These are phyloP conservation scores for Oryza longistaminata DNA, from an alignment of 176 grass and related monocot species.

Conservation along the genomic window DNA sequence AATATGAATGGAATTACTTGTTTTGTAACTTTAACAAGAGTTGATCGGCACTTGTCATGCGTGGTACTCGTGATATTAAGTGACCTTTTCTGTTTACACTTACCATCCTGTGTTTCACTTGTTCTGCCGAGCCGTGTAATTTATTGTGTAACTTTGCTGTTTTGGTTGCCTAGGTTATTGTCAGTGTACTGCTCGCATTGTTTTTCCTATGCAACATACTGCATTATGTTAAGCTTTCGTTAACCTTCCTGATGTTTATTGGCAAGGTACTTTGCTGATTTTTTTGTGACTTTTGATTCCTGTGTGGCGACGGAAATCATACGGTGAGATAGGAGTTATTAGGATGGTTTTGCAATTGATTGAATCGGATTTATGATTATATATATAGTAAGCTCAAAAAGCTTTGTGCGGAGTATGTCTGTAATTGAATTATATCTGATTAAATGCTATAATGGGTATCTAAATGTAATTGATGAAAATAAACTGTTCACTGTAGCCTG, in stretches of 20 bases:
- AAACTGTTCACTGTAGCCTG: neutral
- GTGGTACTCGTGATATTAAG: neutral
- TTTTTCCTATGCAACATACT: neutral
- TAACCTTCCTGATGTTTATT: neutral
- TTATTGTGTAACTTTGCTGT: neutral
- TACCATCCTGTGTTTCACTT: neutral
- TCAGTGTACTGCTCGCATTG: neutral
- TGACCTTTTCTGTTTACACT: neutral
- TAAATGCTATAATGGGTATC: neutral
- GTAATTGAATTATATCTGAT: neutral
- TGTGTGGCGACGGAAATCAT: neutral
- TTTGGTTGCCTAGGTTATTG: neutral
- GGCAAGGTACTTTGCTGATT: neutral
- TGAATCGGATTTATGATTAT: neutral
- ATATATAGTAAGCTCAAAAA: neutral
- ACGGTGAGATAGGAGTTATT: neutral
- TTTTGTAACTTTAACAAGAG: neutral
- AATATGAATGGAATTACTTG: neutral
- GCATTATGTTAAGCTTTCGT: neutral
- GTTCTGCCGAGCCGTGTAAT: neutral
- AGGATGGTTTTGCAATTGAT: neutral
- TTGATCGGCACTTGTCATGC: neutral
- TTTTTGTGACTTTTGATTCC: neutral
- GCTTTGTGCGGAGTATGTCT: neutral
- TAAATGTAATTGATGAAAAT: neutral